phyloP scores from a whole-genome alignment of 345 rosid species.

The Mercurialis annua region DNA sequence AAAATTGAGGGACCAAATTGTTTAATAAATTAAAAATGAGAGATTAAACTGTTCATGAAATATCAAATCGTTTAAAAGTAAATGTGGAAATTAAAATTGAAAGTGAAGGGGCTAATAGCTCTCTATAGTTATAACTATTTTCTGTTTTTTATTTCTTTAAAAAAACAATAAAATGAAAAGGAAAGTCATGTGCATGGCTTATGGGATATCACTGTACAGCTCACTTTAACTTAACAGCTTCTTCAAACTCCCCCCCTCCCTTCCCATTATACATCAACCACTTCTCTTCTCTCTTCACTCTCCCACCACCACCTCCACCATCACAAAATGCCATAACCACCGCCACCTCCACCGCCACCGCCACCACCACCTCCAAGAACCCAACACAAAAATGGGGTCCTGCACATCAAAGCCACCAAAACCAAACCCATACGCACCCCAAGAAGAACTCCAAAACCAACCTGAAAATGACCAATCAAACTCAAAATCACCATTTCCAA shows the following conservation, averaged over 20 bases:
- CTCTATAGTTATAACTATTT: no score
- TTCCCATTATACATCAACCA: neutral
- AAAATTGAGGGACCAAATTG: no score
- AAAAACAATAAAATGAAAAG: neutral
- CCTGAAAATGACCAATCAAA: slow-evolving; percentile 28
- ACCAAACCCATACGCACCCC: slow-evolving; percentile 64
- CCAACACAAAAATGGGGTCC: slow-evolving; percentile 48
- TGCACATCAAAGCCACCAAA: slow-evolving; percentile 70
- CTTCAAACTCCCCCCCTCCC: neutral
- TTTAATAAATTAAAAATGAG: no score
- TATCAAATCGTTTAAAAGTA: no score
- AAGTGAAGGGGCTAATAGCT: no score
- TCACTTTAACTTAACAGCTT: slow-evolving; percentile 11
- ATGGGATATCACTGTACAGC: neutral
- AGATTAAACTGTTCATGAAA: no score
- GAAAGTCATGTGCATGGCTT: slow-evolving; percentile 12
- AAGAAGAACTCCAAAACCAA: slow-evolving; percentile 21
- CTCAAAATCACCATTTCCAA: slow-evolving; percentile 20
- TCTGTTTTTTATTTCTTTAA: no score
- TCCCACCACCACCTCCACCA: neutral
- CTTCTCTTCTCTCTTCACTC: neutral
- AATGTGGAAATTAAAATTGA: no score
- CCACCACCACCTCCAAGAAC: neutral
- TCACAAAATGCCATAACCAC: slow-evolving; percentile 6
- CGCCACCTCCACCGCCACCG: neutral